phyloP scores from a whole-genome alignment of 176 grass and related monocot genomes.

The Guadua angustifolia region DNA sequence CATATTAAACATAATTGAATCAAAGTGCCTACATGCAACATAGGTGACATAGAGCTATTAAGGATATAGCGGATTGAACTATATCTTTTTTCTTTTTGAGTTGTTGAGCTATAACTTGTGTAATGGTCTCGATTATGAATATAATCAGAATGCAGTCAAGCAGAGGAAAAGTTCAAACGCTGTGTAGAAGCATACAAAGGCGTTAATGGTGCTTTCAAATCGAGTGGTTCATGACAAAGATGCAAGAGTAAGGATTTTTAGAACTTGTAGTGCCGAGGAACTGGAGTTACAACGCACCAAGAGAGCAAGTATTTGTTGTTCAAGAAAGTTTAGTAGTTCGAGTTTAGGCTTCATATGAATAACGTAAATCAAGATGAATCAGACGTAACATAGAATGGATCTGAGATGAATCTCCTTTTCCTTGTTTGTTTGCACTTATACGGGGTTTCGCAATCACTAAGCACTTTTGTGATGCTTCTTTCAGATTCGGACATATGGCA shows the following conservation, averaged over 20 bases:
- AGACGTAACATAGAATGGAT: neutral
- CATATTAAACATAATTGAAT: no score
- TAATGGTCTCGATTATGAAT: neutral
- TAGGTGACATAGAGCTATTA: neutral
- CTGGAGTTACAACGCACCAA: neutral
- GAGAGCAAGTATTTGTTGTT: neutral
- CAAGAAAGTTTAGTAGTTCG: neutral
- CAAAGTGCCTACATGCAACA: neutral
- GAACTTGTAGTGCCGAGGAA: neutral
- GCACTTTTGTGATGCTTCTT: neutral
- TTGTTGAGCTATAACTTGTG: conserved; percentile 10
- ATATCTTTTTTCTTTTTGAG: neutral
- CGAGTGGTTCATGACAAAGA: conserved; percentile 30
- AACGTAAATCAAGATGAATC: neutral
- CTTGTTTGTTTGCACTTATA: neutral
- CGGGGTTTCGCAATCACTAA: neutral
- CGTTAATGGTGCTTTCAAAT: conserved; percentile 44
- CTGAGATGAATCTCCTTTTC: no score
- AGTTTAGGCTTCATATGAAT: neutral
- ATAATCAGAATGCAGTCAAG: conserved; percentile 44
- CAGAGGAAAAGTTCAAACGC: conserved; percentile 72
- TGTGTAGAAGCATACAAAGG: conserved; percentile 65
- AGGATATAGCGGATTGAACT: neutral
- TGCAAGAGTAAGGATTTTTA: neutral
- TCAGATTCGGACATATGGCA: conserved; percentile 86